Evolutionary conservation across 1,139 yeast species (phyloP), one percentile per base, ranked within the genome.

Genomic region (Pichia sp.): DNA sequence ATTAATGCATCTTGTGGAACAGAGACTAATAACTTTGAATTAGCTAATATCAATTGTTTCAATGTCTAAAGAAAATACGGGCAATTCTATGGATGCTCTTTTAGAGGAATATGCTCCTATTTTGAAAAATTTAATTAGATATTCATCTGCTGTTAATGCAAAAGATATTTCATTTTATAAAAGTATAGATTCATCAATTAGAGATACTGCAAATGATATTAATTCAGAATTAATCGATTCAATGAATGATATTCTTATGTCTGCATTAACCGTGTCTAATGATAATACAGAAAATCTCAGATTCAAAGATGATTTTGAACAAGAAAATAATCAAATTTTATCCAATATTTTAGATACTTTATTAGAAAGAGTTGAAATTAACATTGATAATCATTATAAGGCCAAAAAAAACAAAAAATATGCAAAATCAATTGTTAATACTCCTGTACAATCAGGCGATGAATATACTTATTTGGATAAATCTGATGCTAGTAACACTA

Each of bases 161-260:
- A 87, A 86, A 52, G 98, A 92, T 66, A 75, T 89, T 26, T 75
- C 74, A 37, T 92, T 90, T 57, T 78, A 80, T 64, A 74, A 73
- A 45, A 77, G 89, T 38, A 62, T 89, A n/a, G 95, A 87, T 57
- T 57, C 69, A 2, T 59, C 63, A 0, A 60, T 85, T 28, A 67
- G 74, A 6, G 49, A 61, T 24, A 74, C 74, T 22, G 40, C 48
- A 28, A 49, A 46, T 25, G 43, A 45, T 2, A 41, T 49, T 11
- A 43, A 46, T 26, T 20, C 36, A 2, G 26, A 42, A n/a, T 23
- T 54, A 9, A 6, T 41, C 4, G 41, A 45, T 24, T 57, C 83
- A 39, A 73, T 83, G 41, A 82, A 82, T 58, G 67, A 65, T 22
- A 56, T 87, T 24, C 59, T 81, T 1, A 61, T 67, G 30, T 64